Evolutionary conservation across 768 basidiomycete genomes (phyloP), one percentile per base, ranked within the genome.

Genomic region (Suillus decipiens): DNA sequence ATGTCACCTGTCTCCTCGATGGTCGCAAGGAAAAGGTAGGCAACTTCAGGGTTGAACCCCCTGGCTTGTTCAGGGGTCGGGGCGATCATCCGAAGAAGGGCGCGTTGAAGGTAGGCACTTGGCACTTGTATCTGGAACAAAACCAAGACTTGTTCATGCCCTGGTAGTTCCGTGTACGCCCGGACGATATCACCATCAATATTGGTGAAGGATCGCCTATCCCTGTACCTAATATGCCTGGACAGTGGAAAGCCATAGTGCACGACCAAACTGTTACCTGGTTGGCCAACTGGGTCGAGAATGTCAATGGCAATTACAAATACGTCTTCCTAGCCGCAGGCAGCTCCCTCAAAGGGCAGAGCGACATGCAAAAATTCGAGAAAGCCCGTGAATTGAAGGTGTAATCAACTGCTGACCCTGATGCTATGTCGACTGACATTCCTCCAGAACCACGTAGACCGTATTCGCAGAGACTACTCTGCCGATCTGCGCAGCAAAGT

Each of bases 71-170:
- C 79, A 82, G 97, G 75, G 97, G 97, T 65, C 95, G 97, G 67
- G 97, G 97, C 60, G 95, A 98, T 69, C 97, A 99, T 77, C 97
- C 97, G 0, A 96, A 91, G 84, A 99, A 98, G 75, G 97, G 97
- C 19, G 88, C 89, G 45, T 81, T 97, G 58, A 99, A 99, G 84
- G 96, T 94, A 70, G 72, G 80, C 72, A 28, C 58, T 17, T 56
- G 6, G 24, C 47, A 8, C 39, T 22, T 33, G 55, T 5, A 31
- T 41, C 11, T 37, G 53, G 50, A 51, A 9, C 45, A 12, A 60
- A 73, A 10, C 24, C 51, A 50, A 19, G 43, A 31, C 14, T n/a
- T 43, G 33, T 36, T 54, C 37, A 63, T 70, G 55, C 64, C 42
- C 45, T 64, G 24, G 12, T 53, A 97, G 95, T 81, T 84, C 62